Percentiles rank a stretch among this genome's conserved stretches.
Evolutionary conservation across 2,329 filamentous ascomycete genomes (phyloP).

Genomic region (Plenodomus lindquistii): DNA sequence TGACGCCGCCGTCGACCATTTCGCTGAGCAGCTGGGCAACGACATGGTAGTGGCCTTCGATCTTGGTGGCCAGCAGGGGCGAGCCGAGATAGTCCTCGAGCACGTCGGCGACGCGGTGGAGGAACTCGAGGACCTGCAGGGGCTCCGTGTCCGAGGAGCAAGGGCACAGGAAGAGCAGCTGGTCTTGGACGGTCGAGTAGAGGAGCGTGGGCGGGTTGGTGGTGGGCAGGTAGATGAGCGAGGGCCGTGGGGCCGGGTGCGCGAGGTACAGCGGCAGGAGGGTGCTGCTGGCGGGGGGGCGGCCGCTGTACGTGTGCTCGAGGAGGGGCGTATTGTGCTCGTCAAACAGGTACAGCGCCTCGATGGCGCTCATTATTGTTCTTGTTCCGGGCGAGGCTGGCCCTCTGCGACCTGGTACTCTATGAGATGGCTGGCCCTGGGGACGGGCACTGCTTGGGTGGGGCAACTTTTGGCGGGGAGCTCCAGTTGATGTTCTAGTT

Average conservation of each 20-base stretch:
- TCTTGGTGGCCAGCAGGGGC: conserved; percentile 81
- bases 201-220: conserved; percentile 84
- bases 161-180: conserved; percentile 82
- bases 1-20: conserved; percentile 92
- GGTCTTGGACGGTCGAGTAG: conserved; percentile 85
- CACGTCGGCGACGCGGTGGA: conserved; percentile 89
- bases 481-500: neutral
- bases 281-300: conserved; percentile 74
- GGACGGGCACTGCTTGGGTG: conserved; percentile 7
- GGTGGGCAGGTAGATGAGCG: conserved; percentile 81
- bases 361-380: conserved; percentile 70
- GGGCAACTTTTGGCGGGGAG: conserved; percentile 31
- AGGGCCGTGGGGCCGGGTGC: conserved; percentile 78
- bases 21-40: conserved; percentile 90
- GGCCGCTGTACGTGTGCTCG: conserved; percentile 83
- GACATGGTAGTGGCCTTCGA: conserved; percentile 90
- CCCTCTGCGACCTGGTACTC: too few relatives aligned
- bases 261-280: conserved; percentile 86
- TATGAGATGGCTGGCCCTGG: conserved; percentile 11
- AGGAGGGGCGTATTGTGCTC: conserved; percentile 88
- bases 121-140: conserved; percentile 87
- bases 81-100: conserved; percentile 93
- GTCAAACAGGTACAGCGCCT: conserved; percentile 96
- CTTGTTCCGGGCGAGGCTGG: conserved; percentile 15
- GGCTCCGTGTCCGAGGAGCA: conserved; percentile 87